A percentile compares a stretch with the other conserved stretches of the same genome.
Conservation (phyloP, 2,329 filamentous ascomycete genomes). For the Aspergillus quadrilineatus region DNA sequence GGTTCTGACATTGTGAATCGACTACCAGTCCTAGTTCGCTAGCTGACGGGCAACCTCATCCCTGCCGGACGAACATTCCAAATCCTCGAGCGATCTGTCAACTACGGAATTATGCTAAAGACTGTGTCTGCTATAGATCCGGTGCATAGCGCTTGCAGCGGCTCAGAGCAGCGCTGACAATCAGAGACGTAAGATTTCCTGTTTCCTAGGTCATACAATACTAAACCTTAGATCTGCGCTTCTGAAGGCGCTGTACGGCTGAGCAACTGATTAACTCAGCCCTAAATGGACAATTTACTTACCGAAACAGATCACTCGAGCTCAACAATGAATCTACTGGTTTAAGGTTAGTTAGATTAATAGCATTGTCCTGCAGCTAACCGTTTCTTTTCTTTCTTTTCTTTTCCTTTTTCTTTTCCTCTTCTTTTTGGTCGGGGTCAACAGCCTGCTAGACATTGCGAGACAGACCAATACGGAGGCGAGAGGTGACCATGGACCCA, state of each 20-base stretch:
- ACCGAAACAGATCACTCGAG: constrained; percentile 76
- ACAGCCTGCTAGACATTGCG: constrained; percentile 79
- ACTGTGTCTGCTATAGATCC: constrained; percentile 66
- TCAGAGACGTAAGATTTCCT: constrained; percentile 54
- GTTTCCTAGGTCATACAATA: background rate
- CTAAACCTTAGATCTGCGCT: constrained; percentile 56
- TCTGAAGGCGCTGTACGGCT: constrained; percentile 61
- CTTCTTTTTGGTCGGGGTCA: constrained; percentile 62
- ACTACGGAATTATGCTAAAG: constrained; percentile 83
- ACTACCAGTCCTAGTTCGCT: background rate
- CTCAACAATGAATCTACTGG: constrained; percentile 85
- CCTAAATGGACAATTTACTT: constrained; percentile 79
- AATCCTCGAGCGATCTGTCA: constrained; percentile 76
- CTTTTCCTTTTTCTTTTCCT: no score
- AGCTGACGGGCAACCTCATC: constrained; percentile 61
- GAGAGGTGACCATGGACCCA: no score
- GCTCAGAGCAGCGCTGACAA: constrained; percentile 60
- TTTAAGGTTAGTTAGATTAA: constrained; percentile 61
- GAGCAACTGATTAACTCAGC: constrained; percentile 64
- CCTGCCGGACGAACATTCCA: constrained; percentile 65
- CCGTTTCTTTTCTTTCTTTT: background rate
- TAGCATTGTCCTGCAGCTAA: constrained; percentile 13
- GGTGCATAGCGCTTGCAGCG: constrained; percentile 64
- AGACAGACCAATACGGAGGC: constrained; percentile 90
- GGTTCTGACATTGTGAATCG: constrained; percentile 66